phyloP scores from a whole-genome alignment of 2,329 filamentous ascomycete species.

The Fusarium circinatum region DNA sequence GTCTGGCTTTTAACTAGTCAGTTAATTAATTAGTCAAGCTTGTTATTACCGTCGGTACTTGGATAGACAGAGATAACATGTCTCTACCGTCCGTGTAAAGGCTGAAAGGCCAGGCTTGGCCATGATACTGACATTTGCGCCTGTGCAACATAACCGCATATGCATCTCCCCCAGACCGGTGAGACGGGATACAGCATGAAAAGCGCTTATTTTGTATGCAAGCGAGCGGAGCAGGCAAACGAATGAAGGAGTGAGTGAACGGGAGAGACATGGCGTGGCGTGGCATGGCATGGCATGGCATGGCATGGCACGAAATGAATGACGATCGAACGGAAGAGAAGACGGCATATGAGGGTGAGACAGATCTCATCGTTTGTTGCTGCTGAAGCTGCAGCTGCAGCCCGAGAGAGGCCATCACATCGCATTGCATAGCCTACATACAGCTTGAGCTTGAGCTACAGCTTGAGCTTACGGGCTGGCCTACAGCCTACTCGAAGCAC shows the following conservation, averaged over 20 bases:
- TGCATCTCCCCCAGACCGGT: conserved; percentile 5
- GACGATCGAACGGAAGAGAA: not conserved
- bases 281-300: not conserved
- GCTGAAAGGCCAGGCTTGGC: not conserved
- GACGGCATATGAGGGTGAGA: not conserved
- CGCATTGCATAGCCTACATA: not conserved
- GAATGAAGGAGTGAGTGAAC: not conserved
- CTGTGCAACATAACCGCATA: not conserved
- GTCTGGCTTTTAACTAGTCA: not conserved
- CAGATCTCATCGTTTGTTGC: not conserved
- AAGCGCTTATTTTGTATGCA: not conserved
- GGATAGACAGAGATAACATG: not conserved
- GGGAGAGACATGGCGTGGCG: not conserved
- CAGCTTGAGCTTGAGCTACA: not conserved
- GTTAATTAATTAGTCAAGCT: not conserved
- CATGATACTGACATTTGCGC: not conserved
- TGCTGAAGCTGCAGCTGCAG: conserved; percentile 3
- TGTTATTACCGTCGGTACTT: not conserved
- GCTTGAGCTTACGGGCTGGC: not conserved
- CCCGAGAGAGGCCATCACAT: not conserved
- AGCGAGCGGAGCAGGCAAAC: not conserved
- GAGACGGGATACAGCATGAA: conserved; percentile 9
- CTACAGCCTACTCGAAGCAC: not conserved
- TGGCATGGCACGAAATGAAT: not conserved
- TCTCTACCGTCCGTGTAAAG: not conserved